These are phyloP conservation scores for Guillardia theta DNA, from an alignment of 78 protist species.

Conservation along the genomic window DNA sequence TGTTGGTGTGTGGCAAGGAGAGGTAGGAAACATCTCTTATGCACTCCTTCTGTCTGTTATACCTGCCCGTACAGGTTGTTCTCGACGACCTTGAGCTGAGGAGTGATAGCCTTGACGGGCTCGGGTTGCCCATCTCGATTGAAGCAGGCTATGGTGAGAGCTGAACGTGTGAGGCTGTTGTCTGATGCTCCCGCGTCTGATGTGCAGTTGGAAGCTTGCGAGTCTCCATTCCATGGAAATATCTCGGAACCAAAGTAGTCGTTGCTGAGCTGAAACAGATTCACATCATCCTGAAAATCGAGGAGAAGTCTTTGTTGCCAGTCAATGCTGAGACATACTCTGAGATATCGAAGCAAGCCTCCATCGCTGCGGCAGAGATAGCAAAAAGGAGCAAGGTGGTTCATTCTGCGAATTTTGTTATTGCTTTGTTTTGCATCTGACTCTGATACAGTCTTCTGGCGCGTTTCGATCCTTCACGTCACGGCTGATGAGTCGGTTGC, in stretches of 20 bases:
- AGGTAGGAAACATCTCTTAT: neutral
- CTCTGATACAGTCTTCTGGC: too few species aligned
- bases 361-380: neutral
- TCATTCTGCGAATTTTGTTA: too few species aligned
- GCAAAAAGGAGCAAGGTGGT: neutral
- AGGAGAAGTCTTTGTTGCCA: too few species aligned
- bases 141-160: slow-evolving; percentile 15
- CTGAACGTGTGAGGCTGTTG: too few species aligned
- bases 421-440: too few species aligned
- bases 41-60: neutral
- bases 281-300: neutral
- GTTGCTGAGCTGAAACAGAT: neutral
- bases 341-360: neutral
- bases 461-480: too few species aligned
- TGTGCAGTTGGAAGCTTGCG: neutral
- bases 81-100: neutral
- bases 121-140: neutral
- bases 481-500: too few species aligned
- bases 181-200: too few species aligned
- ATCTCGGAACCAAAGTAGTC: neutral
- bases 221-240: neutral
- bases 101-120: neutral
- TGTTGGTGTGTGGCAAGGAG: neutral
- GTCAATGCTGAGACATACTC: neutral
- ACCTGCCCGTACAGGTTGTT: neutral